Conservation (phyloP, 768 basidiomycete species). For the Suillus spraguei region DNA sequence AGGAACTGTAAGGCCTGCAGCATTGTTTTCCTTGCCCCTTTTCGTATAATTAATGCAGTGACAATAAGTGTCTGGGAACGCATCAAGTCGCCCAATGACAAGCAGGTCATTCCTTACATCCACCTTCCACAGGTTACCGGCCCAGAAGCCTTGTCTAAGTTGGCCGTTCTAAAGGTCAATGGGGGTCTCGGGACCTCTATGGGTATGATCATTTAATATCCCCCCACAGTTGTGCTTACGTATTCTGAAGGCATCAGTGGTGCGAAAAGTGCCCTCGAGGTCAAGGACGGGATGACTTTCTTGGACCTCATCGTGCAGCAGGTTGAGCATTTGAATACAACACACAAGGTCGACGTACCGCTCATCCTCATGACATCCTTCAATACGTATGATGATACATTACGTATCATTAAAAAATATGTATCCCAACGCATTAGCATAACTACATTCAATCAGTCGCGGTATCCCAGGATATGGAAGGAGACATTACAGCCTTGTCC, state of each 20-base stretch:
- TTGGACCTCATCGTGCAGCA: constrained; percentile 92
- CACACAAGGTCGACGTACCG: constrained; percentile 85
- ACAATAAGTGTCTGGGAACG: constrained; percentile 78
- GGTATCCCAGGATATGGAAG: constrained; percentile 91
- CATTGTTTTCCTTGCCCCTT: constrained; percentile 13
- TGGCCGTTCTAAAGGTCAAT: constrained; percentile 95
- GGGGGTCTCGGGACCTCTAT: constrained; percentile 92
- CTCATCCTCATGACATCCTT: constrained; percentile 99
- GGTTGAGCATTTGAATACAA: constrained; percentile 93
- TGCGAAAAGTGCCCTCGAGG: constrained; percentile 93
- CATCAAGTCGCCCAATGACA: constrained; percentile 83
- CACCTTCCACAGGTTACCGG: constrained; percentile 62
- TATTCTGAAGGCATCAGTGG: constrained; percentile 69
- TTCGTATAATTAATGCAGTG: constrained; percentile 13
- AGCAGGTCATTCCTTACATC: constrained; percentile 86
- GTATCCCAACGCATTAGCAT: constrained; percentile 93
- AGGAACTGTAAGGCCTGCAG: constrained; percentile 70
- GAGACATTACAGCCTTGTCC: constrained; percentile 88
- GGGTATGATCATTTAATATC: constrained; percentile 48
- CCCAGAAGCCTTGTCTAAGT: constrained; percentile 78
- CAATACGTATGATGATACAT: constrained; percentile 96
- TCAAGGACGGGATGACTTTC: constrained; percentile 98
- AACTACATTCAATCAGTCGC: constrained; percentile 90
- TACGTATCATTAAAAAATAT: constrained; percentile 96
- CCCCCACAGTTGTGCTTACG: constrained; percentile 1